Percentiles rank a stretch among this genome's conserved stretches.
phyloP scores from a whole-genome alignment of 2,329 filamentous ascomycete genomes.

The Penicillium sclerotiorum region DNA sequence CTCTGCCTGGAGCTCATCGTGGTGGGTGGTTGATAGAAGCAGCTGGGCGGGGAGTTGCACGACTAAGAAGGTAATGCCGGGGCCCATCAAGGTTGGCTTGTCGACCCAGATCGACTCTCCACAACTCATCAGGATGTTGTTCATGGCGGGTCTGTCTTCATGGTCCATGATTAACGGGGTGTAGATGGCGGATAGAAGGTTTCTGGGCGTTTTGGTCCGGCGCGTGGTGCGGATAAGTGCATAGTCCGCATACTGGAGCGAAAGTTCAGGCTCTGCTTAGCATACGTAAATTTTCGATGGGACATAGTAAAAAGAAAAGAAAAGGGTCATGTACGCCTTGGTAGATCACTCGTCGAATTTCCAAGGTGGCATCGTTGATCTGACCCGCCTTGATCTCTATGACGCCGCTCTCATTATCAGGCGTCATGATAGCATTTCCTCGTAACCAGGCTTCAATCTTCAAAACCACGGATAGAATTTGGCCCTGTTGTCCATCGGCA shows the following conservation, averaged over 20 bases:
- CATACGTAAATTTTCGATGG: not conserved
- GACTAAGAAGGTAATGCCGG: not conserved
- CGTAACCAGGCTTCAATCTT: not conserved
- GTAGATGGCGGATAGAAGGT: not conserved
- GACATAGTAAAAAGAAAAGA: not conserved
- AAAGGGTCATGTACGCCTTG: not conserved
- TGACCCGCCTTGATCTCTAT: not conserved
- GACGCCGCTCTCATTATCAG: not conserved
- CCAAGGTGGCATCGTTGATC: not conserved
- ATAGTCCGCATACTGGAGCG: not conserved
- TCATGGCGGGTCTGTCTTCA: not conserved
- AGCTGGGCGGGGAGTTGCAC: not conserved
- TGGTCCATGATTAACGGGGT: not conserved
- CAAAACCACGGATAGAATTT: not conserved
- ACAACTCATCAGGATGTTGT: not conserved
- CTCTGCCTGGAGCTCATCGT: not conserved
- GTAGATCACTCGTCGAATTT: not conserved
- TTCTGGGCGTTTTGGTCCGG: not conserved
- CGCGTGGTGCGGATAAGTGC: not conserved
- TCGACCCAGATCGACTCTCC: not conserved
- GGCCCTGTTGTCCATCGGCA: not conserved
- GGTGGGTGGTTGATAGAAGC: not conserved
- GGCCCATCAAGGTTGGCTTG: not conserved
- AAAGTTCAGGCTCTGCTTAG: not conserved
- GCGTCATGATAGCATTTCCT: not conserved